A percentile compares a stretch with the other conserved stretches of the same genome.
These are phyloP conservation scores for Lactifluus subvellereus DNA, from an alignment of 768 basidiomycete species.

Conservation along the genomic window DNA sequence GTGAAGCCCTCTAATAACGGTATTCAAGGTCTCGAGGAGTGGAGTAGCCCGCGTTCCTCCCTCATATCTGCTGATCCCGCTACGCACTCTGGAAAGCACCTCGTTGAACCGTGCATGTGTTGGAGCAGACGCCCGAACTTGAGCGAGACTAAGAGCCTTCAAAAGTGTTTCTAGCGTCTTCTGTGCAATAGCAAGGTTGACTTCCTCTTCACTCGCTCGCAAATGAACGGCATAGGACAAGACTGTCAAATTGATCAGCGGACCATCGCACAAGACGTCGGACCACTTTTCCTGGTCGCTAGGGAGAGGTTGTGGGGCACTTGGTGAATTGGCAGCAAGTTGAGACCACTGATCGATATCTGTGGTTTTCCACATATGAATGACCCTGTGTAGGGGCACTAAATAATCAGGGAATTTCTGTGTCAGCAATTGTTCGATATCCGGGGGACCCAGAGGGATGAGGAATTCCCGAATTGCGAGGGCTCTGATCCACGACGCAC, in stretches of 20 bases:
- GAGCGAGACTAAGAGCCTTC: neutral
- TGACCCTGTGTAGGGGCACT: neutral
- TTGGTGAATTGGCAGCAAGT: neutral
- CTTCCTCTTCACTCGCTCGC: neutral
- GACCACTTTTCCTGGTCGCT: neutral
- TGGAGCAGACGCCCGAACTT: neutral
- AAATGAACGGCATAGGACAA: neutral
- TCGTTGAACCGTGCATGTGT: neutral
- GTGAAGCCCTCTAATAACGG: neutral
- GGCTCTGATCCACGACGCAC: conserved; percentile 3
- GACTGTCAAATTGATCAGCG: conserved; percentile 5
- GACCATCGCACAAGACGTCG: neutral
- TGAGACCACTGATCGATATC: neutral
- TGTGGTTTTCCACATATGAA: neutral
- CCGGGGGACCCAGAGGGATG: no score
- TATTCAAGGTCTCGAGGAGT: neutral
- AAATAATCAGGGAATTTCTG: neutral
- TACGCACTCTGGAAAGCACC: neutral
- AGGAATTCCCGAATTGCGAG: neutral
- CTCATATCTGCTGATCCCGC: neutral
- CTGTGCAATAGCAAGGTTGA: neutral
- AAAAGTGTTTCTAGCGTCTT: neutral
- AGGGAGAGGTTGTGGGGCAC: neutral
- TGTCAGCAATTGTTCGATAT: neutral
- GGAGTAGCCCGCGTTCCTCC: neutral